These are phyloP conservation scores for Pleoardoris graminearum DNA, from an alignment of 2,329 filamentous ascomycete species.

Conservation along the genomic window DNA sequence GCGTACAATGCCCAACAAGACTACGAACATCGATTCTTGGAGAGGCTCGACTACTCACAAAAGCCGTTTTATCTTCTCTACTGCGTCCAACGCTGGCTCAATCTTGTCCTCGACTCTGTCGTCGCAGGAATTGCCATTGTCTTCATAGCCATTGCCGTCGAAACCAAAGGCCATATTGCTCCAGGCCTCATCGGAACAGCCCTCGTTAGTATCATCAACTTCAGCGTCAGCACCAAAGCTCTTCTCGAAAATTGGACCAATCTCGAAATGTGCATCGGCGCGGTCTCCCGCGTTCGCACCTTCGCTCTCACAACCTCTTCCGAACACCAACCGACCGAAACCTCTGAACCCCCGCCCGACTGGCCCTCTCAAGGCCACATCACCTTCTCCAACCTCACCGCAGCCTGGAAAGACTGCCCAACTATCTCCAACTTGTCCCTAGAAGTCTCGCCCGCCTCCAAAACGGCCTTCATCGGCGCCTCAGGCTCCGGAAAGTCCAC, in stretches of 20 bases:
- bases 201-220: constrained; percentile 53
- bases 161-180: constrained; percentile 31
- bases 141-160: constrained; percentile 33
- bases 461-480: background rate
- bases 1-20: constrained; percentile 49
- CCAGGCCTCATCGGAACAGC: constrained; percentile 52
- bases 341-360: constrained; percentile 26
- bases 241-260: constrained; percentile 55
- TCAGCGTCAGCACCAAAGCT: constrained; percentile 52
- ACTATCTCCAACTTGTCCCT: too few species aligned
- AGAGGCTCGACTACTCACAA: constrained; percentile 41
- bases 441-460: background rate
- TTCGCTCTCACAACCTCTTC: constrained; percentile 49
- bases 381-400: background rate
- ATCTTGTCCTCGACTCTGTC: constrained; percentile 39
- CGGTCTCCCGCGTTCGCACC: constrained; percentile 55
- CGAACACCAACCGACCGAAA: constrained; percentile 31
- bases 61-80: constrained; percentile 44
- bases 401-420: too few species aligned
- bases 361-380: constrained; percentile 5
- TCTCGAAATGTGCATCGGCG: constrained; percentile 59
- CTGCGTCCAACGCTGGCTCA: constrained; percentile 43
- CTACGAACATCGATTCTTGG: background rate
- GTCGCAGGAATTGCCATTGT: constrained; percentile 18
- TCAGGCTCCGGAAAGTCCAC: too few species aligned